Evolutionary conservation across 345 rosid genomes (phyloP), one percentile per base, ranked within the genome.

Genomic region (Zanthoxylum bungeanum): DNA sequence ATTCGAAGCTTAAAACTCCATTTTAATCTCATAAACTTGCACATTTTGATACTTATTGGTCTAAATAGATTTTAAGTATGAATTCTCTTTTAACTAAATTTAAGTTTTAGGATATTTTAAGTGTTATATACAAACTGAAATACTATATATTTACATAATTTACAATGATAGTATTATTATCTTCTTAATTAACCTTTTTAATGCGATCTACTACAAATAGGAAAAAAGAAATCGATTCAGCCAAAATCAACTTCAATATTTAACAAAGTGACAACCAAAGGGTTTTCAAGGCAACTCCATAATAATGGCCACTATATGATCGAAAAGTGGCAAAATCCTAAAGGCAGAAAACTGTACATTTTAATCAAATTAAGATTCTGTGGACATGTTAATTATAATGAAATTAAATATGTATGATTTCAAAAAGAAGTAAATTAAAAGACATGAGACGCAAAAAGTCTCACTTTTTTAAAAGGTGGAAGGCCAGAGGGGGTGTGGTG

Each of bases 391-490:
- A n/a, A 6, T n/a, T 50, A n/a, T 8, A 50, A 4, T n/a, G 53
- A 49, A 49, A 42, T 42, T 42, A 14, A 42, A 42, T 3, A 12
- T 17, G 7, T 33, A 44, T 57, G 76, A 78, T 74, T 78, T 70
- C 31, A 64, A 73, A 81, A 62, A 40, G 66, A 76, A 73, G 62
- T 10, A 51, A n/a, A 31, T 30, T 9, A 30, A 30, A 19, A 66
- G 4, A 51, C 28, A 60, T 5, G 19, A 70, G 78, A 62, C 58
- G 66, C 78, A 52, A 76, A 78, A 64, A 67, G 79, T 69, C 70
- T 33, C 25, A 22, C 62, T 71, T 82, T 71, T 11, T 57, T 70
- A 75, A 79, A 53, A 47, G 75, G 64, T 36, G 49, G n/a, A n/a
- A 58, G 62, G 4, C 40, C 62, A 30, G 7, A 72, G 59, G 60